Conservation (phyloP, 2,329 filamentous ascomycete species). For the Didymella pomorum region DNA sequence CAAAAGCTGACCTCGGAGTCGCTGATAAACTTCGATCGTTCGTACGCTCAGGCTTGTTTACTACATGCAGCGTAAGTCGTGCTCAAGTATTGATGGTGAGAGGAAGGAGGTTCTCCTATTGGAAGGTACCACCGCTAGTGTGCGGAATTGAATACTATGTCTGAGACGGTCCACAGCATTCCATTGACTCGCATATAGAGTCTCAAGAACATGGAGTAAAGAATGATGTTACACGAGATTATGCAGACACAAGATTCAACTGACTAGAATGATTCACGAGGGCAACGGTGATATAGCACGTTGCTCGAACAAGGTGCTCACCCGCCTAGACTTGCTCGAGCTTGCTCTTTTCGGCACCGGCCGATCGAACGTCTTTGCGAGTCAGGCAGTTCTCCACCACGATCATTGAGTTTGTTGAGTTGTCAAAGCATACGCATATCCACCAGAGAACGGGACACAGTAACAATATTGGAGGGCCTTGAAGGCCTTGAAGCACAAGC, state of each 20-base stretch:
- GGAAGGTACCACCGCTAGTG: constrained; percentile 6
- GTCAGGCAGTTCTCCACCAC: not conserved
- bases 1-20: not conserved
- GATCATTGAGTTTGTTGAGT: constrained; percentile 6
- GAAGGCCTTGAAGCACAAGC: constrained; percentile 9
- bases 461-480: not conserved
- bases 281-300: not conserved
- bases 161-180: not conserved
- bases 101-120: not conserved
- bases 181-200: too few relatives aligned
- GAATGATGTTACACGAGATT: too few relatives aligned
- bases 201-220: too few relatives aligned
- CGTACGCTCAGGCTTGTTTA: not conserved
- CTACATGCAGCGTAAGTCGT: constrained; percentile 11
- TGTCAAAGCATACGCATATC: not conserved
- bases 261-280: not conserved
- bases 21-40: not conserved
- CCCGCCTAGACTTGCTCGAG: not conserved
- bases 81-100: not conserved
- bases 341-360: not conserved
- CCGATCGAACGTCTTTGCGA: not conserved
- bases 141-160: constrained; percentile 7
- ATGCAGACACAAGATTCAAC: not conserved
- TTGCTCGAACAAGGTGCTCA: constrained; percentile 1
- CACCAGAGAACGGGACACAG: constrained; percentile 5